Conservation (phyloP, 805 yeast genomes). For the Ascoidea rubescens region DNA sequence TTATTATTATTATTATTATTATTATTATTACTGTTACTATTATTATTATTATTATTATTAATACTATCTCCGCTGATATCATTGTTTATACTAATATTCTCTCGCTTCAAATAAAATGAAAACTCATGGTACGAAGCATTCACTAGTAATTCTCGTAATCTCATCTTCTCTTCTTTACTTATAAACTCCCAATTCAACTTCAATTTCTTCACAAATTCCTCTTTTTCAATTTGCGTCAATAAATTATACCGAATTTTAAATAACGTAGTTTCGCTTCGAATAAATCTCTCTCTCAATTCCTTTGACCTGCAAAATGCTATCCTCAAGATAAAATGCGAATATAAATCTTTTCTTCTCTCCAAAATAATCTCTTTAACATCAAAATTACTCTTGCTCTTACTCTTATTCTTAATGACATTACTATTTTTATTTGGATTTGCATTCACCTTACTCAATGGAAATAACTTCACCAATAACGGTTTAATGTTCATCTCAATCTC, state of each 20-base stretch:
- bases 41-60: no score
- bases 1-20: no score
- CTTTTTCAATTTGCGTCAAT: slow-evolving; percentile 53
- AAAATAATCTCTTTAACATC: slow-evolving; percentile 24
- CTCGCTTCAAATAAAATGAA: slow-evolving; percentile 19
- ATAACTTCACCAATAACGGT: slow-evolving; percentile 45
- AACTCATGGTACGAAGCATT: slow-evolving; percentile 39
- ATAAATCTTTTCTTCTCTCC: slow-evolving; percentile 80
- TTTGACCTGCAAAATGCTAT: slow-evolving; percentile 81
- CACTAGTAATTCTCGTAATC: slow-evolving; percentile 32
- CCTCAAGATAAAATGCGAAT: slow-evolving; percentile 79
- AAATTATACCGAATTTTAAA: slow-evolving; percentile 61
- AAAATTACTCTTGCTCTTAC: slow-evolving; percentile 13
- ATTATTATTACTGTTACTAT: no score
- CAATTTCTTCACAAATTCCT: slow-evolving; percentile 49
- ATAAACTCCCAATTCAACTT: slow-evolving; percentile 66
- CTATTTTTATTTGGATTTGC: slow-evolving; percentile 9
- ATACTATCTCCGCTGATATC: no score
- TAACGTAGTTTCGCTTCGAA: slow-evolving; percentile 59
- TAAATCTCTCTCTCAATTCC: slow-evolving; percentile 69
- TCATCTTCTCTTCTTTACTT: slow-evolving; percentile 41
- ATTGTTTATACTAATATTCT: no score
- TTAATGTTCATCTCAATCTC: slow-evolving; percentile 55
- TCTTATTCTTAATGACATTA: slow-evolving; percentile 1
- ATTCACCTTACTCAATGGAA: slow-evolving; percentile 41